Base-by-base conservation (phyloP, 306 rosid species). In the Glycine latifolia region DNA sequence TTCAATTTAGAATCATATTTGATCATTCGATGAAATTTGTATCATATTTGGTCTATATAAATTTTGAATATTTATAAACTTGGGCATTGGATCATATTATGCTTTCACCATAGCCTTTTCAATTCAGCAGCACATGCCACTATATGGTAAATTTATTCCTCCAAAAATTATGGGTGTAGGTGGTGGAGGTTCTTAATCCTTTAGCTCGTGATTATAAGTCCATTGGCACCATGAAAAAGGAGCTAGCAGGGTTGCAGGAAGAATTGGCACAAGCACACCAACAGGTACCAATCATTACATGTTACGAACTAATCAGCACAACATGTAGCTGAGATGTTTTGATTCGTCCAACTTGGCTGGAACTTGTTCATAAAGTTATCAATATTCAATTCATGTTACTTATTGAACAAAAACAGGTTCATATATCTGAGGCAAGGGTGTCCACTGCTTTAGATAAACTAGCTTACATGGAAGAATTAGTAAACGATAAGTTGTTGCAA, bases 391-490 rank as follows among this genome's bases (percentile, higher is more conserved):
- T 63, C 15, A 41, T 81, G 37, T 71, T 66, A 85, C 54, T 67
- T 59, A 55, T 15, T 84, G 90, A 79, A 79, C 47, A 73, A 88
- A 52, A 71, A 76, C 95, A 92, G 99, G 99, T 93, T 70, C 99
- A 95, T 85, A 87, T 92, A 84, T 95, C 97, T 13, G 99, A 95
- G 83, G 97, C 92, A 76, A 89, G 99, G 82, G 97, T 95, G 75
- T 69, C 83, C 69, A 89, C 97, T 83, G 98, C 98, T 63, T 87
- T 95, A 79, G 98, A 93, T 82, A 95, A 93, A 91, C 92, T 95
- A 72, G 99, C 99, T 81, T 88, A 87, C 94, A 93, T 95, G 99
- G 99, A 95, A 86, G 94, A 85, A 76, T 79, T 95, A 90, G 99
- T 95, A 86, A 89, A 89, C 79, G 99, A 95, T 82, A 91, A 82